Evolutionary conservation across 345 rosid genomes (phyloP).

Genomic region (Acer negundo): DNA sequence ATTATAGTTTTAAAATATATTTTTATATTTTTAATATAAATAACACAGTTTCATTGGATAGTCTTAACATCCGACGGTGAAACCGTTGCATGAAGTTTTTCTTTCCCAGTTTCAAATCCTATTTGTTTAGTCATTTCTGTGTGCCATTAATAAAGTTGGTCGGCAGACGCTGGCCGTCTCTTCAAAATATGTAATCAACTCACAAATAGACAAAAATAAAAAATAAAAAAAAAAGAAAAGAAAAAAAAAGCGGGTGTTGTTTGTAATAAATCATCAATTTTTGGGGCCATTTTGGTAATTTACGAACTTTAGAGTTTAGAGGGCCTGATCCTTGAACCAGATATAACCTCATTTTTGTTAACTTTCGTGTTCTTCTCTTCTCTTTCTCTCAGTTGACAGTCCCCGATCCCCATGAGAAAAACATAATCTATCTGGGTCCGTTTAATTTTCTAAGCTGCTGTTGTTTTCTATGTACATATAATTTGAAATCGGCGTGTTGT

Average conservation of each 20-base stretch:
- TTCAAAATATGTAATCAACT: no score
- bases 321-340: neutral
- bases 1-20: no score
- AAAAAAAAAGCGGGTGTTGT: no score
- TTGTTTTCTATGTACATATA: neutral
- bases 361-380: neutral
- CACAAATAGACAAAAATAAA: no score
- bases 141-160: neutral
- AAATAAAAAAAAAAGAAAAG: no score
- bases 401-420: neutral
- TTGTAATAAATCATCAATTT: neutral
- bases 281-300: neutral
- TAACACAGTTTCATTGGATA: neutral
- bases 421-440: neutral
- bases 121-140: neutral
- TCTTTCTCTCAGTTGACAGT: neutral
- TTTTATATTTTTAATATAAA: no score
- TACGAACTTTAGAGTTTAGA: neutral
- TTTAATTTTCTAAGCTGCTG: neutral
- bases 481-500: neutral
- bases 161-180: constrained; percentile 15
- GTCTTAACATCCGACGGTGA: no score
- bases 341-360: neutral
- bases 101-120: no score
- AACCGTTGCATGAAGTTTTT: no score